Conservation (phyloP, 169 alveolate genomes). For the Cryptosporidium baileyi region DNA sequence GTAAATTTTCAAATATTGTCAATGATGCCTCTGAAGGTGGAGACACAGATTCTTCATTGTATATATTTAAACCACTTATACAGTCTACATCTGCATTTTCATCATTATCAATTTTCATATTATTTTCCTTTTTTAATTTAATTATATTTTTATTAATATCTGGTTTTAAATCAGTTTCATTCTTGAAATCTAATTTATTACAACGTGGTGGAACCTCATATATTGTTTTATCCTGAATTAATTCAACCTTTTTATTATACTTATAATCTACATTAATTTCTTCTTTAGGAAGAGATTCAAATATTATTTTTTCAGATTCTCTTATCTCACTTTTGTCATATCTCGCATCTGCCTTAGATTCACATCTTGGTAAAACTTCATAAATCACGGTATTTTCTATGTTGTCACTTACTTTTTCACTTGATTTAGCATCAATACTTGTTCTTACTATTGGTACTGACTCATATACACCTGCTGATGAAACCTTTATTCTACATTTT, state of each 20-base stretch:
- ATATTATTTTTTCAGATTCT: background rate
- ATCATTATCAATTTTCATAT: background rate
- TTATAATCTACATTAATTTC: conserved; percentile 29
- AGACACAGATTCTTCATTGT: conserved; percentile 40
- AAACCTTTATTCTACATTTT: conserved; percentile 49
- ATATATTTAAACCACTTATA: background rate
- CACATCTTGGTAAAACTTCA: conserved; percentile 61
- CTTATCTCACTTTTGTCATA: background rate
- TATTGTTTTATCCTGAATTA: background rate
- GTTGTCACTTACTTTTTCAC: background rate
- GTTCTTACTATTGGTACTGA: conserved; percentile 6
- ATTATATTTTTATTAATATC: background rate
- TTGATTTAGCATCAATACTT: conserved; percentile 40
- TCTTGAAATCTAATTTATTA: background rate
- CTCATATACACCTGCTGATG: conserved; percentile 45
- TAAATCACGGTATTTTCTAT: background rate
- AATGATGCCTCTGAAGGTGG: conserved; percentile 52
- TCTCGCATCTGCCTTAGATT: conserved; percentile 63
- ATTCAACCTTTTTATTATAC: conserved; percentile 8
- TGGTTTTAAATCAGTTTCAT: background rate
- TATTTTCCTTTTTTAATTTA: background rate
- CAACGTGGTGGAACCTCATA: conserved; percentile 33
- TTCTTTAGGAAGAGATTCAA: conserved; percentile 25
- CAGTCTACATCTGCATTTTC: background rate
- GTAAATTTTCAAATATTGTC: conserved; percentile 48